Base-by-base conservation (phyloP, 257 asterid species). In the Euphrasia confusa region DNA sequence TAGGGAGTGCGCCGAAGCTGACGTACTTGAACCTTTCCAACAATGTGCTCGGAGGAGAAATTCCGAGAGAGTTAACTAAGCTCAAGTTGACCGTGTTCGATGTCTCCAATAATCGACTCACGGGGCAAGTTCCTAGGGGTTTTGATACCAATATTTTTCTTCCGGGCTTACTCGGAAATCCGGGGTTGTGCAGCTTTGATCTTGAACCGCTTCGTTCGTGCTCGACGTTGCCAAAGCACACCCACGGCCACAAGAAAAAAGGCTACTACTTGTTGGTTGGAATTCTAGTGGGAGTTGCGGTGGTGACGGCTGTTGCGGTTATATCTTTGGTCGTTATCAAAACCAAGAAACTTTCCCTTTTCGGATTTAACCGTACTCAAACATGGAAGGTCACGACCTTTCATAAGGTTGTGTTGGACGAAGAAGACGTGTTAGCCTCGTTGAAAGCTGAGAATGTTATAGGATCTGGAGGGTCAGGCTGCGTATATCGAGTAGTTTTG, bases 381-480 rank as follows among this genome's bases (percentile, higher is more conserved):
- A 67, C 84, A 1, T 90, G 93, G 94, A 85, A 81, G 68, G 72
- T 79, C 80, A 82, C 85, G 1, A 55, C 89, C 12, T 90, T 90
- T 72, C 86, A 80, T 37, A 72, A 78, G 58, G 71, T 79, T 1
- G 68, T 72, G 44, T 78, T 85, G 55, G 75, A 77, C n/a, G 96
- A 85, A 64, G 77, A 77, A 10, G 90, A 87, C 3, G 62, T 90
- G 13, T 47, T 85, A 24, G 74, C 77, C 61, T 75, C 88, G 7
- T 53, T 88, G 69, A 82, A 33, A 5, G 75, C 78, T 12, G 83
- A 79, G 28, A 90, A 87, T 54, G 79, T 90, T 10, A 77, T 90
- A 14, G 97, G 87, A 33, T 71, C 88, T 0, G 97, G 97, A 1
- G 89, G 88, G 28, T 90, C 97, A 0, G 95, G 96, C n/a, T 81